Base-by-base conservation (phyloP, 768 basidiomycete genomes). In the Podaxis sp. region DNA sequence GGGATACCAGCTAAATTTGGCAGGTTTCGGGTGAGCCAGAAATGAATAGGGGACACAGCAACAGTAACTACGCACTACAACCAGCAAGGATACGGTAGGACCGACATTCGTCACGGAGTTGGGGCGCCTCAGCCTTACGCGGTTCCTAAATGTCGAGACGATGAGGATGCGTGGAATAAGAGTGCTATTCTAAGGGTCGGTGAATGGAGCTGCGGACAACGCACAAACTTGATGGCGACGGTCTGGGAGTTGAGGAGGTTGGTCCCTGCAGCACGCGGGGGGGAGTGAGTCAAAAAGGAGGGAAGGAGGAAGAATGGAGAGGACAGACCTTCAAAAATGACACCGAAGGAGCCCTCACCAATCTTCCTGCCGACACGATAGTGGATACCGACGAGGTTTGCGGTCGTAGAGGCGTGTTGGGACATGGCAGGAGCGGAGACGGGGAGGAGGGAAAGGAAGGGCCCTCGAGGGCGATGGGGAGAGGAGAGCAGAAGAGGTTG, bases 181-280 rank as follows among this genome's bases (percentile, higher is more conserved):
- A 46, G 63, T 59, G 59, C 28, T 47, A 61, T 52, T 52, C 14
- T 25, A 54, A 61, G 59, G 62, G 27, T 44, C 32, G 61, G 55
- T 55, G 38, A 14, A 18, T 13, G 55, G 53, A 51, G 44, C 47
- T 59, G 60, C 51, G 55, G 50, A 55, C 62, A 42, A 87, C 95
- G 76, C 70, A 98, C 97, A 85, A 99, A 99, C 82, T 99, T 99
- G 87, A 99, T 98, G 64, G 97, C 97, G 63, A 98, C 96, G 9
- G 95, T 95, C 78, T 96, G 95, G 3, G 91, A 94, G 81, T 99
- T 99, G 77, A 98, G 87, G 35, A 99, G 81, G 72, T 99, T 99
- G 6, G 95, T 96, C 27, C 96, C 96, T 98, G 70, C 37, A 66
- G 47, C 50, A 50, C 21, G 28, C 51, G 16, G 23, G 54, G 42